A percentile compares a stretch with the other conserved stretches of the same genome.
These are phyloP conservation scores for Ananas comosus DNA, from an alignment of 176 grass and related monocot species.

Conservation along the genomic window DNA sequence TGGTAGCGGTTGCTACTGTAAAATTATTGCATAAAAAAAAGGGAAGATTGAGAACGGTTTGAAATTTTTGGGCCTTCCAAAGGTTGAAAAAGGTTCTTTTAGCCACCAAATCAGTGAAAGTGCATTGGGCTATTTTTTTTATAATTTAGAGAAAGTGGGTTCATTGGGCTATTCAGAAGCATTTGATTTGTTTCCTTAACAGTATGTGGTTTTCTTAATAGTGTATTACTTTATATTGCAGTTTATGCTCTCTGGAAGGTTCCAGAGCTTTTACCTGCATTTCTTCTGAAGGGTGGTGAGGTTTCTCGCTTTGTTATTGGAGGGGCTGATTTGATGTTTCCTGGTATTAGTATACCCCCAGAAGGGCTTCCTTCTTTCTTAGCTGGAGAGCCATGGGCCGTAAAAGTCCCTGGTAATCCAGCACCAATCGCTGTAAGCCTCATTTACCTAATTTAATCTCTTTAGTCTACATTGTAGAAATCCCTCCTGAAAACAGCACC, in stretches of 20 bases:
- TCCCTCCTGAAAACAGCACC: too few relatives aligned
- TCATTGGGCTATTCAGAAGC: slow-evolving; percentile 6
- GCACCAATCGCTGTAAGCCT: slow-evolving; percentile 85
- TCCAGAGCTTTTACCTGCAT: slow-evolving; percentile 70
- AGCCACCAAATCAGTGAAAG: too few relatives aligned
- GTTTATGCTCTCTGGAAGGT: slow-evolving; percentile 92
- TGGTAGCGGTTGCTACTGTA: too few relatives aligned
- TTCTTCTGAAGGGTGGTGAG: slow-evolving; percentile 84
- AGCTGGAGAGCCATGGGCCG: slow-evolving; percentile 76
- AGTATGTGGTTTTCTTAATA: not conserved
- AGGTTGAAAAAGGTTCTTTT: too few relatives aligned
- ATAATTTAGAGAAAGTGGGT: too few relatives aligned
- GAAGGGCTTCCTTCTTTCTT: slow-evolving; percentile 78
- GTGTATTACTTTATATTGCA: slow-evolving; percentile 33
- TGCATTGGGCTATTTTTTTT: too few relatives aligned
- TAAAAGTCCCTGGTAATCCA: slow-evolving; percentile 84
- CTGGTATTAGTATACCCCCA: slow-evolving; percentile 65
- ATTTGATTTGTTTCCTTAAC: slow-evolving; percentile 7
- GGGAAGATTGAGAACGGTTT: too few relatives aligned
- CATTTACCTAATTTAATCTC: not conserved
- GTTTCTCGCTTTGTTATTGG: slow-evolving; percentile 70
- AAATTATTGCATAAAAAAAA: too few relatives aligned
- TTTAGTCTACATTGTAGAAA: too few relatives aligned
- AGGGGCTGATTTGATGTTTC: slow-evolving; percentile 98
- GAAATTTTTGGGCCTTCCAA: too few relatives aligned